These are phyloP conservation scores for Viola pubescens DNA, from an alignment of 441 rosid genomes.

Conservation along the genomic window DNA sequence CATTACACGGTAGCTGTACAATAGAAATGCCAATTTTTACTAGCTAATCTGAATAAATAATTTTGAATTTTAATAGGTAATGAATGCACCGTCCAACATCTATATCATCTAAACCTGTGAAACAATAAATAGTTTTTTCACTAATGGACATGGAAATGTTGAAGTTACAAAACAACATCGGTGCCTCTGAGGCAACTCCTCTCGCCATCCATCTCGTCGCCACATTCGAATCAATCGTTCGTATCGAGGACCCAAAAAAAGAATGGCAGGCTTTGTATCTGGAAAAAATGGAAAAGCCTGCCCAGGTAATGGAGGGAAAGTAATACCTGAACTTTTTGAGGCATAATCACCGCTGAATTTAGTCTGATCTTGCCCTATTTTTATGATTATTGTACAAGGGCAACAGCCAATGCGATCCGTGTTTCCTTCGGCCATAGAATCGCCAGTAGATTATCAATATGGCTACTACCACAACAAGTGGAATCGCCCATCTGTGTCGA, in stretches of 20 bases:
- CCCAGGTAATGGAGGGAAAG: conserved; percentile 11
- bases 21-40: neutral
- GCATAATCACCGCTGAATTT: conserved; percentile 8
- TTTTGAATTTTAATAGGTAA: neutral
- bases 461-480: conserved; percentile 44
- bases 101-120: conserved; percentile 7
- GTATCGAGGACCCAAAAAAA: neutral
- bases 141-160: conserved; percentile 21
- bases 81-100: neutral
- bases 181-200: conserved; percentile 10
- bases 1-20: conserved; percentile 1
- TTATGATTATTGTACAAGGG: conserved; percentile 59
- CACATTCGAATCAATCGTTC: conserved; percentile 1
- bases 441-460: conserved; percentile 65
- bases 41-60: neutral
- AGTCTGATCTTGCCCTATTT: conserved; percentile 75
- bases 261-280: conserved; percentile 22
- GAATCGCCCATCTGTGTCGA: conserved; percentile 82
- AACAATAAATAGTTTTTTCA: neutral
- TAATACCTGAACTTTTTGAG: conserved; percentile 6
- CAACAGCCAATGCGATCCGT: conserved; percentile 59
- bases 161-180: conserved; percentile 12
- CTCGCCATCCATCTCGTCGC: conserved; percentile 16
- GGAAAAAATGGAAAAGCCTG: conserved; percentile 27
- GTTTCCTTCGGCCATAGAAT: conserved; percentile 72